Evolutionary conservation across 2,329 filamentous ascomycete species (phyloP), one percentile per base, ranked within the genome.

Genomic region (Talaromyces marneffei): DNA sequence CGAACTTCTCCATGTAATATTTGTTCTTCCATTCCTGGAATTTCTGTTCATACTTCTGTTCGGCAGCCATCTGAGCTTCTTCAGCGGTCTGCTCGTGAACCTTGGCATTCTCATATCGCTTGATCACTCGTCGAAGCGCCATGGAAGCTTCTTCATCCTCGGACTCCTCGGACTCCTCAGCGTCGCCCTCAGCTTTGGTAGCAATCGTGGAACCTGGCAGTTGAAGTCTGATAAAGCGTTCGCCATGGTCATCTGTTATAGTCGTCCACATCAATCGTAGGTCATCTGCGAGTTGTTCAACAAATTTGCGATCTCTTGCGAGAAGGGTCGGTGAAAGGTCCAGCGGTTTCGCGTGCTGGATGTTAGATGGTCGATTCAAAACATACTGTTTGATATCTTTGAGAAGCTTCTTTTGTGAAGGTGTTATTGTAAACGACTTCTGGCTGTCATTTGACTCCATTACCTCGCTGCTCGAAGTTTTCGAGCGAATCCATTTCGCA

Each of bases 1-100:
- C 89, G 67, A 97, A 97, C 74, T 97, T 99, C 61, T 86, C 85
- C 65, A 85, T 81, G 76, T 99, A 99, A 77, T 99, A 96, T 64
- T 90, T 87, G 74, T 95, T 88, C 79, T 97, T 99, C 94, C 94
- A 99, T 61, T 87, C 85, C 64, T 87, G 81, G 72, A 97, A 97
- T 71, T 95, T 96, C 66, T 90, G 80, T 68, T 97, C 87, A 74
- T 99, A 99, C 68, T 94, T 88, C 72, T 88, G 83, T 68, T 96
- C 85, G 74, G 93, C 89, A 18, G 88, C 85, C 55, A 85, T 83
- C 72, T 94, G 87, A 16, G 89, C 89, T 69, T 96, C 89, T 66
- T 92, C 90, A 1, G 87, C 79, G 1, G 89, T 88, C 53, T 91
- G 77, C 68, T 97, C 92, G 40, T 94, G 82, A 25, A 96, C 85